Conservation (phyloP, 1,284 basidiomycete species). For the Moniliella sp. region DNA sequence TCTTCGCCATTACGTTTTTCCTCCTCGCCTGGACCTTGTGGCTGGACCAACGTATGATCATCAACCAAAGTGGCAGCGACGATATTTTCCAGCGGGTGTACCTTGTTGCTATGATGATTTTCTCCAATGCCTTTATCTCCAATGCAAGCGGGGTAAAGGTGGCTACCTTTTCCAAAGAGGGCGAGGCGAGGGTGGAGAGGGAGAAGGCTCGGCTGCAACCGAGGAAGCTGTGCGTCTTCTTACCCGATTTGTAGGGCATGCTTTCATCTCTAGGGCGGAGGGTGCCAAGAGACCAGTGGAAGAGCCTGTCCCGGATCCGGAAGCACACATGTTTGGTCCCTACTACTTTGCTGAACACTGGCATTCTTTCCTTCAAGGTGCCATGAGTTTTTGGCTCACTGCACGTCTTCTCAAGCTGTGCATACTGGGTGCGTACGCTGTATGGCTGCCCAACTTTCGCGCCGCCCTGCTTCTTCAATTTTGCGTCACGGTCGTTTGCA, state of each 20-base stretch:
- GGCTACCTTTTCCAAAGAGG: slow-evolving; percentile 1
- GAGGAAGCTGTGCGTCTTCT: too few species aligned
- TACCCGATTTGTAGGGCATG: too few species aligned
- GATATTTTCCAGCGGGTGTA: slow-evolving; percentile 23
- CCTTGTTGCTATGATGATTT: slow-evolving; percentile 25
- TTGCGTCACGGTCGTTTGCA: slow-evolving; percentile 8
- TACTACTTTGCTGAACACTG: slow-evolving; percentile 21
- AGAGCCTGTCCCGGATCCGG: background rate
- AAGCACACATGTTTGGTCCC: slow-evolving; percentile 4
- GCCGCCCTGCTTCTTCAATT: slow-evolving; percentile 17
- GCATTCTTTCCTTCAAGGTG: slow-evolving; percentile 9
- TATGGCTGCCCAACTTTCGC: slow-evolving; percentile 21
- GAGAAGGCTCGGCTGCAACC: background rate
- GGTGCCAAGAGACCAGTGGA: background rate
- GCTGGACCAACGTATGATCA: slow-evolving; percentile 7
- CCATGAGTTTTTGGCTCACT: slow-evolving; percentile 22
- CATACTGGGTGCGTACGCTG: slow-evolving; percentile 19
- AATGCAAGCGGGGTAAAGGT: slow-evolving; percentile 19
- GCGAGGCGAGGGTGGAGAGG: background rate
- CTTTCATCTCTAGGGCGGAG: too few species aligned
- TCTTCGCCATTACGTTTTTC: slow-evolving; percentile 29
- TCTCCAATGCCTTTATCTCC: slow-evolving; percentile 25
- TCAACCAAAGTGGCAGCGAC: slow-evolving; percentile 30
- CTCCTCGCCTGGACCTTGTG: background rate
- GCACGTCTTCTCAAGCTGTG: slow-evolving; percentile 14